phyloP scores from a whole-genome alignment of 2,329 filamentous ascomycete genomes.

The Corynespora cassiicola region DNA sequence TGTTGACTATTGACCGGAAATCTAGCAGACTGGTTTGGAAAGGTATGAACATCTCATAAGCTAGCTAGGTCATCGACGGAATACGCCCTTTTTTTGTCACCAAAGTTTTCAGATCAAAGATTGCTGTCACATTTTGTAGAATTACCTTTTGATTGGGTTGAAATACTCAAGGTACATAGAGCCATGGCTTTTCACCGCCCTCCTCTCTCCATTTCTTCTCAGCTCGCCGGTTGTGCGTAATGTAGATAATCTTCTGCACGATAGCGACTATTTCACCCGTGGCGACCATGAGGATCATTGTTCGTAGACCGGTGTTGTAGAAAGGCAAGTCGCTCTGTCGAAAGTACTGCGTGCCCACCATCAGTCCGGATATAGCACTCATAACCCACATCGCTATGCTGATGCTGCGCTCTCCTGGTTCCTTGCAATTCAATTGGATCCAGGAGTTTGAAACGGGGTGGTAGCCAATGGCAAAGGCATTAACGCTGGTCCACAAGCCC shows the following conservation, averaged over 20 bases:
- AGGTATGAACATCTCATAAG: no score
- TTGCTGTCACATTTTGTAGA: no score
- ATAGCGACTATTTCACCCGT: constrained; percentile 50
- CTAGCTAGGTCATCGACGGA: no score
- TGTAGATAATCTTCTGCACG: constrained; percentile 51
- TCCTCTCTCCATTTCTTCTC: constrained; percentile 16
- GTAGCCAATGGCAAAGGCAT: constrained; percentile 60
- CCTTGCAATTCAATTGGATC: constrained; percentile 60
- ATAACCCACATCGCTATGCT: constrained; percentile 60
- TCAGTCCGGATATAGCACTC: constrained; percentile 58
- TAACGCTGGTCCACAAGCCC: constrained; percentile 60
- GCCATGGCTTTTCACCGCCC: constrained; percentile 24
- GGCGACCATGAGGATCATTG: constrained; percentile 54
- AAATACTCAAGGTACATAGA: constrained; percentile 26
- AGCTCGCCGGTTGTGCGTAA: constrained; percentile 45
- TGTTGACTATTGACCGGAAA: no score
- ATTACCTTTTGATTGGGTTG: no score
- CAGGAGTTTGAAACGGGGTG: constrained; percentile 62
- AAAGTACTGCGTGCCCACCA: constrained; percentile 61
- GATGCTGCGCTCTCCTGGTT: constrained; percentile 56
- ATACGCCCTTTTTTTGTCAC: no score
- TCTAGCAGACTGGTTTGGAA: no score
- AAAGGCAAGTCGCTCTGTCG: constrained; percentile 51
- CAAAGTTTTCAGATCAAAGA: no score
- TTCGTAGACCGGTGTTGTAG: constrained; percentile 53